Evolutionary conservation across 768 basidiomycete genomes (phyloP), one percentile per base, ranked within the genome.

Genomic region (Kwoniella bestiolae): DNA sequence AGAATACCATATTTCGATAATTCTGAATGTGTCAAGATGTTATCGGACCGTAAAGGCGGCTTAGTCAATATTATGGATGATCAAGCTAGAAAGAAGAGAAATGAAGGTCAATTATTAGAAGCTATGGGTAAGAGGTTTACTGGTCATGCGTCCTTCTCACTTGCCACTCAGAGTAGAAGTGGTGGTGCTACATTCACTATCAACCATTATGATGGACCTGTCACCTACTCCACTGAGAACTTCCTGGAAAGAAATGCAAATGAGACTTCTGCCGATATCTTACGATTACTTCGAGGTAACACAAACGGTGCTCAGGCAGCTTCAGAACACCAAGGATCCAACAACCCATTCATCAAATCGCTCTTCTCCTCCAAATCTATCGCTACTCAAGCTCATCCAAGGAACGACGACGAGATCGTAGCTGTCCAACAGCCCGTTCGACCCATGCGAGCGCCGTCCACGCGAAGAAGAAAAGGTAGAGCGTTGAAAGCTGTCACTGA

Each of bases 11-110:
- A 90, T 83, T 92, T 92, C 78, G 92, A 95, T 82, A 98, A 97
- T 79, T 80, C 89, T 9, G 94, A 97, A 77, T 93, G 91, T 71
- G 81, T 98, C 31, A 87, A 92, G 7, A 84, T 99, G 31, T 82
- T 98, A 45, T 90, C 93, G 76, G 89, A 92, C 76, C 84, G 84
- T 60, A 93, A 91, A 1, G 94, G 94, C 9, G 96, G 96, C 1
- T 84, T 99, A 32, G 88, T 97, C 58, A 92, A 95, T 74, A 97
- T 98, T 80, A 92, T 97, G 90, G 94, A 98, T 76, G 95, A 98
- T 77, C 94, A 96, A 80, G 91, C 94, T 1, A 86, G 90, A 12
- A 85, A 91, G 41, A 94, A 93, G 83, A 94, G 94, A 86, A 94
- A 89, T 2, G 92, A 95, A 73, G 86, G 89, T 59, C 91, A 90